A percentile compares a stretch with the other conserved stretches of the same genome.
Conservation (phyloP, 495 filamentous ascomycete species). For the Lentithecium fluviatile region DNA sequence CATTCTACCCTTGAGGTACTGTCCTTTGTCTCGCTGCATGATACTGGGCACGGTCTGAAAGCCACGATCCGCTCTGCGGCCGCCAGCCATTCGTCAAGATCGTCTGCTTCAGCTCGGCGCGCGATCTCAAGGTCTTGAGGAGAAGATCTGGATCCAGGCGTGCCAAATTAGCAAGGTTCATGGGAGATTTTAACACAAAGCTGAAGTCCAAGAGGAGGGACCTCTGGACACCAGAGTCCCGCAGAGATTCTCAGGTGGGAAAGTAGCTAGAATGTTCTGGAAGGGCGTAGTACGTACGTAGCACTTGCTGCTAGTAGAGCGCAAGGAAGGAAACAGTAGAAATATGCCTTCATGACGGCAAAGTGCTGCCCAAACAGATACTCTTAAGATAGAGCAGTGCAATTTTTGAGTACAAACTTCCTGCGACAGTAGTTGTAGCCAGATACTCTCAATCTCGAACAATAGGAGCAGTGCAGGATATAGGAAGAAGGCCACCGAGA, state of each 20-base stretch:
- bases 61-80: not conserved
- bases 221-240: too few relatives aligned
- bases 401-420: too few relatives aligned
- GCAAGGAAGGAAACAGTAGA: not conserved
- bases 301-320: not conserved
- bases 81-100: slow-evolving; percentile 11
- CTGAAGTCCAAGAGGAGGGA: too few relatives aligned
- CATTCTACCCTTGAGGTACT: slow-evolving; percentile 6
- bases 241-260: not conserved
- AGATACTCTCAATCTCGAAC: too few relatives aligned
- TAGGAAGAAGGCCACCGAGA: too few relatives aligned
- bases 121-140: not conserved
- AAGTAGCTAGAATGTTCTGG: not conserved
- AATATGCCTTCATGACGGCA: too few relatives aligned
- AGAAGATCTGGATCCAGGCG: not conserved
- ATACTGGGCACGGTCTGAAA: slow-evolving; percentile 8
- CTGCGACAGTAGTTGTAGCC: too few relatives aligned
- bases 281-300: not conserved
- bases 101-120: not conserved
- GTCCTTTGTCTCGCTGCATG: slow-evolving; percentile 5
- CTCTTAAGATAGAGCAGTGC: too few relatives aligned
- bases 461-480: too few relatives aligned
- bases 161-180: too few relatives aligned
- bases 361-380: too few relatives aligned
- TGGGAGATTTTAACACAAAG: too few relatives aligned